Conservation (phyloP, 352 stramenopile species). For the Phytophthora hybrid region DNA sequence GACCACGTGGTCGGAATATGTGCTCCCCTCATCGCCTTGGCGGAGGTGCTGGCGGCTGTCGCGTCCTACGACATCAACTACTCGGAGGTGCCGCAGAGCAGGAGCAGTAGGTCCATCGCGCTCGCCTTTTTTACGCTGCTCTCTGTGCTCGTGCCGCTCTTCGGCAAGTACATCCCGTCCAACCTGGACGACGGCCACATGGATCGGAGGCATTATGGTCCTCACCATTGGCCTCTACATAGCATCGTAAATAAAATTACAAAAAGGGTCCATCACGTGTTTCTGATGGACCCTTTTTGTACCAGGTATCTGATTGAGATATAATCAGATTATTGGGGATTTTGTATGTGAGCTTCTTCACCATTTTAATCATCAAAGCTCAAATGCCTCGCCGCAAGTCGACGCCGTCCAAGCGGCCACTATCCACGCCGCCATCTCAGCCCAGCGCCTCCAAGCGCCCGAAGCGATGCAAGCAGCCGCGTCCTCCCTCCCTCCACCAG, state of each 20-base stretch:
- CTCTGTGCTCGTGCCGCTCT: background rate
- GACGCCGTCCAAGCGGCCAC: conserved; percentile 27
- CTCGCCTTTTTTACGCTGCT: conserved; percentile 1
- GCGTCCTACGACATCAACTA: conserved; percentile 3
- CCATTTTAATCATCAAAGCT: too few species aligned
- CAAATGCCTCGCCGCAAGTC: conserved; percentile 32
- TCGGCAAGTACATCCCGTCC: background rate
- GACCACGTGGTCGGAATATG: too few species aligned
- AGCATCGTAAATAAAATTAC: background rate
- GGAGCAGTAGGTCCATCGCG: background rate
- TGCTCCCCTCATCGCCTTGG: background rate
- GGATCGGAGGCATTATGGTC: background rate
- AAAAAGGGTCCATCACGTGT: background rate
- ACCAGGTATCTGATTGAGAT: too few species aligned
- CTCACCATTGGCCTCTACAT: background rate
- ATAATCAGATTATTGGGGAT: background rate
- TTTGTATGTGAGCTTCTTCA: background rate
- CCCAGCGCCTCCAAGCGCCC: conserved; percentile 19
- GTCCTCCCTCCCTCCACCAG: background rate
- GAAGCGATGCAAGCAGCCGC: background rate
- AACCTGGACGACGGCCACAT: background rate
- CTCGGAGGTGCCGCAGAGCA: conserved; percentile 1
- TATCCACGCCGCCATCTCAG: background rate
- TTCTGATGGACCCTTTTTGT: too few species aligned
- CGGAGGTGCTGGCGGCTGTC: background rate